Base-by-base conservation (phyloP, 2,329 filamentous ascomycete genomes). In the Pezicula radicicola region DNA sequence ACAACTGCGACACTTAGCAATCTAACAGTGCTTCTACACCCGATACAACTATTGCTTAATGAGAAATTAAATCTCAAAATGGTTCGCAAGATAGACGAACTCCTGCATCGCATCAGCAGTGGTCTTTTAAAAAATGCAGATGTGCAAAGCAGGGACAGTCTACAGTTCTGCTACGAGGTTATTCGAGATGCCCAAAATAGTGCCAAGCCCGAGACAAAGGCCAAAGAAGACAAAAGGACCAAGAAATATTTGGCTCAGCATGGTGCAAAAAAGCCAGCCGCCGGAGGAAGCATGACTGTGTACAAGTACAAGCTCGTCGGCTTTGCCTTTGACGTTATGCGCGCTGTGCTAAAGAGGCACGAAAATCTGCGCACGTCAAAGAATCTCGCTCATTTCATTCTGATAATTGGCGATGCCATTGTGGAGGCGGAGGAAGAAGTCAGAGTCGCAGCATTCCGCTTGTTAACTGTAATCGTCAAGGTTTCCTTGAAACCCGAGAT, bases 131-230 rank as follows among this genome's bases (percentile, higher is more conserved):
- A 89, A 57, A 99, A 99, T 61, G 78, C 87, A 3, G 86, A 85
- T 0, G 86, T 90, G 0, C 84, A 88, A 57, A 89, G 84, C 61
- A 84, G 87, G 46, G 90, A 96, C 59, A 85, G 93, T 39, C 74
- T 99, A n/a, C 75, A 96, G 0, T 97, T 99, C 69, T 96, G 92
- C 68, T 97, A 96, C 66, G 91, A 97, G 68, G 81, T 97, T 44
- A 89, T 97, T 39, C 89, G 95, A 65, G 87, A 92, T 56, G 88
- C 90, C 1, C 95, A 96, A 68, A 82, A 81, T 54, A 81, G 80
- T 52, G 76, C 79, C 49, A 80, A 76, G 60, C 76, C 74, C 7
- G 67, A 74, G 63, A 72, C 68, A 18, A 75, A 77, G 57, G 69
- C 72, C n/a, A 82, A 79, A 61, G 72, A 84, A 7, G 82, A 88